These are phyloP conservation scores for Ambrosia trifida DNA, from an alignment of 129 eudicot genomes.

Conservation along the genomic window DNA sequence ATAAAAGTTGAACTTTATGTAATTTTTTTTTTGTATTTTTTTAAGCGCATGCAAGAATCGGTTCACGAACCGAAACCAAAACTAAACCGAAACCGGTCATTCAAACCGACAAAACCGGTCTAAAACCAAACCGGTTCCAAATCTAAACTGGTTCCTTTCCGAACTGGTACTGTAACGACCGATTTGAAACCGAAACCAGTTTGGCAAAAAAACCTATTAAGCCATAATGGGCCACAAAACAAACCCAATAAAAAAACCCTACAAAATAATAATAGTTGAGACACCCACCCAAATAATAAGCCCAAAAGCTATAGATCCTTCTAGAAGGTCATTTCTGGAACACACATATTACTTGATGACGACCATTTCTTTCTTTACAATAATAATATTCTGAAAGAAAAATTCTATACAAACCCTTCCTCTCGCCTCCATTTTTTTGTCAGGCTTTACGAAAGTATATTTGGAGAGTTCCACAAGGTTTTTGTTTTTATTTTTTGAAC, in stretches of 20 bases:
- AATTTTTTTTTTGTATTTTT: too few species aligned
- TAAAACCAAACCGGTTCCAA: too few species aligned
- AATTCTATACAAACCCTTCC: neutral
- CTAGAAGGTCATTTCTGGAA: conserved; percentile 30
- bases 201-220: neutral
- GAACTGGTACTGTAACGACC: too few species aligned
- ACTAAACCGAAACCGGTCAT: too few species aligned
- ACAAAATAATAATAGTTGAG: too few species aligned
- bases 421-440: neutral
- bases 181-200: too few species aligned
- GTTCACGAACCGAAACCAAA: too few species aligned
- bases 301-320: conserved; percentile 21
- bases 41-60: too few species aligned
- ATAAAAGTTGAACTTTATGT: too few species aligned
- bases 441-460: conserved; percentile 10
- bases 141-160: too few species aligned
- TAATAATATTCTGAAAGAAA: neutral
- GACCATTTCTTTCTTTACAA: neutral
- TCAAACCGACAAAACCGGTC: too few species aligned
- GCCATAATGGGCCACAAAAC: neutral
- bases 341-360: neutral
- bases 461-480: conserved; percentile 12
- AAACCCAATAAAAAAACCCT: neutral
- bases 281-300: too few species aligned
- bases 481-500: neutral